Base-by-base conservation (phyloP, 2,329 filamentous ascomycete genomes). In the Talaromyces marneffei region DNA sequence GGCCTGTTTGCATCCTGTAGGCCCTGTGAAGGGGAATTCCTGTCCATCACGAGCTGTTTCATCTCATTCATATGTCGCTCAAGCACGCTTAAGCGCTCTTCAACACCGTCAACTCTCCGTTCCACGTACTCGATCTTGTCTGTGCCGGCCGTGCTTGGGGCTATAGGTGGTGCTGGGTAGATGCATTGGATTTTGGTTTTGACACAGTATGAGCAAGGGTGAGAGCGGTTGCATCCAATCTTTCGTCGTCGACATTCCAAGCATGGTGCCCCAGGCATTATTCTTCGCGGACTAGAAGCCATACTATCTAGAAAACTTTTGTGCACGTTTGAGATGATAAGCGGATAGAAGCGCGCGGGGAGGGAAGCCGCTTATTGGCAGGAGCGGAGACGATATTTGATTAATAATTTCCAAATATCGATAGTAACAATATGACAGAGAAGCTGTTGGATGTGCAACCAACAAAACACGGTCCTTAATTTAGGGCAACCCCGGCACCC, bases 141-240 rank as follows among this genome's bases (percentile, higher is more conserved):
- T 27, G 12, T 35, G 33, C 14, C 37, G 20, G 53, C 58, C 40
- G 25, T 29, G 53, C 23, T 50, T 55, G 55, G 37, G 4, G 27
- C 9, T 33, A 9, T 35, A n/a, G 54, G 27, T 6, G 31, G 25
- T 23, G 35, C 9, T 63, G 66, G 64, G 40, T 68, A 77, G n/a
- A 64, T 65, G 65, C 75, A 78, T 63, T 72, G 66, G 12, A 69
- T 66, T 20, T 67, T 64, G 2, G 74, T 68, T 62, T 75, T 80
- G 37, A 70, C 58, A 25, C 68, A 69, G 56, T 69, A 68, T n/a
- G 63, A 63, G 58, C 69, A 71, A 14, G 68, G 68, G 4, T 65
- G 48, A 12, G 55, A 63, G 35, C 64, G 64, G 48, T 70, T 65
- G 44, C 67, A 69, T 62, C 65, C 66, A 55, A 71, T 69, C 56